Evolutionary conservation across 768 basidiomycete species (phyloP).

Genomic region (Daedalea quercina): DNA sequence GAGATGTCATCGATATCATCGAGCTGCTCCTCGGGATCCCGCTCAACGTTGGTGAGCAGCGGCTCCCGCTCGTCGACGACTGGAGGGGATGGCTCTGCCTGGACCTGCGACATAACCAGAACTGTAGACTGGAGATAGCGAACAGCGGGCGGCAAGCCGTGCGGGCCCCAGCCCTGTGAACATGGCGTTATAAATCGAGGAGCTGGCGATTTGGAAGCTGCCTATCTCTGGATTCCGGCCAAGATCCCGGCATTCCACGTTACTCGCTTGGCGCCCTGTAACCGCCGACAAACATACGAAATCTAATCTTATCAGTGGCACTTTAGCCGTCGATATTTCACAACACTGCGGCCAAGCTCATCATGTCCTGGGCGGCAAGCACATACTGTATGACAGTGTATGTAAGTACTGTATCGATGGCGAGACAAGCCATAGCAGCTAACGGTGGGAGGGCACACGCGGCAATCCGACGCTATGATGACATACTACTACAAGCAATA

Average conservation of each 20-base stretch:
- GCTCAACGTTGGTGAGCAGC: constrained; percentile 5
- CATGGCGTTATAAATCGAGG: background rate
- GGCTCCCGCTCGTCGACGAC: constrained; percentile 15
- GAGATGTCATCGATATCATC: constrained; percentile 7
- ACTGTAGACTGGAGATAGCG: background rate
- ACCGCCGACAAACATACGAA: background rate
- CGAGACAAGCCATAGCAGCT: too few relatives aligned
- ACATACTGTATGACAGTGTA: too few relatives aligned
- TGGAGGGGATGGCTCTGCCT: background rate
- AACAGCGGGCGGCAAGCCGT: background rate
- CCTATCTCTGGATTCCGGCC: background rate
- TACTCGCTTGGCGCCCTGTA: background rate
- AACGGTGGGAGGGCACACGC: too few relatives aligned
- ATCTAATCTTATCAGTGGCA: background rate
- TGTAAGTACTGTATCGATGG: too few relatives aligned
- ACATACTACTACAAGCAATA: too few relatives aligned
- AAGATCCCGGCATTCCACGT: too few relatives aligned
- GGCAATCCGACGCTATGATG: too few relatives aligned
- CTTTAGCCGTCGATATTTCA: too few relatives aligned
- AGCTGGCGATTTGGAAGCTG: background rate
- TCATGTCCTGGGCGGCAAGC: too few relatives aligned
- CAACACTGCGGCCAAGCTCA: too few relatives aligned
- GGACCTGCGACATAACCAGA: background rate
- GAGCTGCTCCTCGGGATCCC: constrained; percentile 1
- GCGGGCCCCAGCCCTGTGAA: background rate